A percentile compares a stretch with the other conserved stretches of the same genome.
These are phyloP conservation scores for Neofusicoccum sp. DNA, from an alignment of 2,329 filamentous ascomycete genomes.

Conservation along the genomic window DNA sequence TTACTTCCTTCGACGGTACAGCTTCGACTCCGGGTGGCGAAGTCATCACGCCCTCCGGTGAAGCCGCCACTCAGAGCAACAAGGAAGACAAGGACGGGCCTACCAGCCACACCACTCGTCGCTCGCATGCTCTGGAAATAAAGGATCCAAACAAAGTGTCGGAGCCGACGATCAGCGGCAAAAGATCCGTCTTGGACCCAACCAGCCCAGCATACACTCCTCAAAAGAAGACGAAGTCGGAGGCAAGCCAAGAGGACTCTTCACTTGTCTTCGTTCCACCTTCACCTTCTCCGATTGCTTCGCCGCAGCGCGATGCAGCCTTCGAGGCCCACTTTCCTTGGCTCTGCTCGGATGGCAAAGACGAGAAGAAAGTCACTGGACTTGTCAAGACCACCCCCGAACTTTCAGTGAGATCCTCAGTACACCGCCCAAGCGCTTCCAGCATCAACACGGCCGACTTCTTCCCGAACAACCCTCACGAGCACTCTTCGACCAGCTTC, in stretches of 20 bases:
- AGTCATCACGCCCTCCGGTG: conserved; percentile 6
- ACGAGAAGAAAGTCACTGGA: conserved; percentile 21
- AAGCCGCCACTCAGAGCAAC: conserved; percentile 1
- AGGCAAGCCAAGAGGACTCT: conserved; percentile 17
- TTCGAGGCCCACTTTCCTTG: conserved; percentile 28
- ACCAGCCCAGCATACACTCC: conserved; percentile 43
- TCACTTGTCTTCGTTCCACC: conserved; percentile 26
- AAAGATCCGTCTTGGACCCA: conserved; percentile 34
- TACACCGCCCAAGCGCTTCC: conserved; percentile 37
- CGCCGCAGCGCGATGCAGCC: conserved; percentile 18
- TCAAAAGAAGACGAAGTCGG: conserved; percentile 20
- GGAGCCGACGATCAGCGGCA: background rate
- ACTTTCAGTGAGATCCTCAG: conserved; percentile 20
- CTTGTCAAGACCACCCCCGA: background rate
- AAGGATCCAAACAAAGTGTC: conserved; percentile 36
- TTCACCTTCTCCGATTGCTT: conserved; percentile 31
- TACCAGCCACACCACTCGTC: conserved; percentile 25
- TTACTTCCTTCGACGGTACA: conserved; percentile 24
- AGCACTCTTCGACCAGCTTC: conserved; percentile 12
- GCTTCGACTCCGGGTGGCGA: conserved; percentile 25
- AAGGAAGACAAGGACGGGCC: background rate
- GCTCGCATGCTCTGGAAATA: conserved; percentile 42
- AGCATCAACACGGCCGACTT: conserved; percentile 43
- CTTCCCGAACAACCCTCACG: conserved; percentile 40
- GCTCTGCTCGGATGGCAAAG: conserved; percentile 19